Conservation (phyloP, 148 eudicot genomes). For the Chenopodium suecicum region DNA sequence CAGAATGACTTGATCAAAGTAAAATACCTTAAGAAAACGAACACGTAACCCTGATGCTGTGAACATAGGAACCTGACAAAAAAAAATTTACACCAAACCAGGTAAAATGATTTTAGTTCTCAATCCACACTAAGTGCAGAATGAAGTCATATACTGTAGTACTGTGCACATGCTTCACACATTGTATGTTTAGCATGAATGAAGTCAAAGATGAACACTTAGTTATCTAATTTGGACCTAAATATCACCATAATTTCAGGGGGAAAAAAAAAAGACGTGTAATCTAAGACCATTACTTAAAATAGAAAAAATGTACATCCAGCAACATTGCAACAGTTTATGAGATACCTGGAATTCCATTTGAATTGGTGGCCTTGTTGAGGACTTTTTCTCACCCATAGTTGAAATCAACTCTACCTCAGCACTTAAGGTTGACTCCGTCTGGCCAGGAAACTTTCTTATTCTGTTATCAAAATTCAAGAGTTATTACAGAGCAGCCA, state of each 20-base stretch:
- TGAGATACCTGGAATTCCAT: conserved; percentile 95
- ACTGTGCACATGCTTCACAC: not conserved
- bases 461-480: conserved; percentile 50
- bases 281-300: not conserved
- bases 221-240: not conserved
- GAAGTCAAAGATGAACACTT: not conserved
- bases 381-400: conserved; percentile 89
- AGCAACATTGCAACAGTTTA: not conserved
- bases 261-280: not conserved
- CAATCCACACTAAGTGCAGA: not conserved
- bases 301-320: not conserved
- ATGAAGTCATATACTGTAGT: not conserved
- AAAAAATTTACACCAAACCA: conserved; percentile 5
- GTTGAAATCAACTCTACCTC: conserved; percentile 96
- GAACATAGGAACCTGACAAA: conserved; percentile 93
- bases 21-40: conserved; percentile 83
- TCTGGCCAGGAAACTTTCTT: conserved; percentile 97
- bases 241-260: not conserved
- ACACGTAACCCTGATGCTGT: conserved; percentile 98
- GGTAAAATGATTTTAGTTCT: too few species aligned
- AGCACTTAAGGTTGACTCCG: conserved; percentile 96
- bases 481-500: not conserved
- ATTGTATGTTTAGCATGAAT: not conserved
- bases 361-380: conserved; percentile 97
- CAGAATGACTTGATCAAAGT: not conserved